Conservation (phyloP, 2,329 filamentous ascomycete genomes). For the Aspergillus tanneri region DNA sequence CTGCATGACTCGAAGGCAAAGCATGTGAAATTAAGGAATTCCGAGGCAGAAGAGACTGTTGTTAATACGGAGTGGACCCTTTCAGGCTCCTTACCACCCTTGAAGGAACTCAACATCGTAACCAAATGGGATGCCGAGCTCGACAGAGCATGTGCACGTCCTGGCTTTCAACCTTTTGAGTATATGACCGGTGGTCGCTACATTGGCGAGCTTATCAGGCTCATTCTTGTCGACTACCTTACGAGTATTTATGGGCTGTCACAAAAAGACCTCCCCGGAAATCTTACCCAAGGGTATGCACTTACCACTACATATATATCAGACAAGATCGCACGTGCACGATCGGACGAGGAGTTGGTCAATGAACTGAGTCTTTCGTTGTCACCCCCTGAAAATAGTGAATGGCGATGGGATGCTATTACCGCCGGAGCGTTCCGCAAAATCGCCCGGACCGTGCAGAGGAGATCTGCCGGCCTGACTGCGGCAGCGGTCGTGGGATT, state of each 20-base stretch:
- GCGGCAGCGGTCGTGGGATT: constrained; percentile 71
- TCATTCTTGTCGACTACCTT: constrained; percentile 68
- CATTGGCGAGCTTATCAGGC: constrained; percentile 70
- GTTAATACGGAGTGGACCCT: constrained; percentile 87
- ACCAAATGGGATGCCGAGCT: constrained; percentile 70
- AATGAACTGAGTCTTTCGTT: constrained; percentile 55
- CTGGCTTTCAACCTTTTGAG: constrained; percentile 78
- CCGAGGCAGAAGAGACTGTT: constrained; percentile 63
- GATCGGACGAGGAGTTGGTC: constrained; percentile 51
- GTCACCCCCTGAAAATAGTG: constrained; percentile 43
- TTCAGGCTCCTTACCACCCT: constrained; percentile 67
- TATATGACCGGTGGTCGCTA: constrained; percentile 82
- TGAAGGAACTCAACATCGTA: constrained; percentile 60
- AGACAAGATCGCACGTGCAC: constrained; percentile 60
- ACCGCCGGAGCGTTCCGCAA: constrained; percentile 61
- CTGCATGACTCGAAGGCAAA: constrained; percentile 64
- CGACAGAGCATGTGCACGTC: constrained; percentile 64
- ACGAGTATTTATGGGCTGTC: constrained; percentile 45
- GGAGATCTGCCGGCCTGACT: constrained; percentile 70
- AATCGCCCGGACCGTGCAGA: constrained; percentile 69
- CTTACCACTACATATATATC: constrained; percentile 73
- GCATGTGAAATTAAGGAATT: constrained; percentile 48
- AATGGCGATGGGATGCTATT: constrained; percentile 63
- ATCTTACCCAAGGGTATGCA: constrained; percentile 59
- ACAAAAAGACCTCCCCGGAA: constrained; percentile 51